These are phyloP conservation scores for Gaeumannomyces sp. DNA, from an alignment of 2,329 filamentous ascomycete genomes.

Conservation along the genomic window DNA sequence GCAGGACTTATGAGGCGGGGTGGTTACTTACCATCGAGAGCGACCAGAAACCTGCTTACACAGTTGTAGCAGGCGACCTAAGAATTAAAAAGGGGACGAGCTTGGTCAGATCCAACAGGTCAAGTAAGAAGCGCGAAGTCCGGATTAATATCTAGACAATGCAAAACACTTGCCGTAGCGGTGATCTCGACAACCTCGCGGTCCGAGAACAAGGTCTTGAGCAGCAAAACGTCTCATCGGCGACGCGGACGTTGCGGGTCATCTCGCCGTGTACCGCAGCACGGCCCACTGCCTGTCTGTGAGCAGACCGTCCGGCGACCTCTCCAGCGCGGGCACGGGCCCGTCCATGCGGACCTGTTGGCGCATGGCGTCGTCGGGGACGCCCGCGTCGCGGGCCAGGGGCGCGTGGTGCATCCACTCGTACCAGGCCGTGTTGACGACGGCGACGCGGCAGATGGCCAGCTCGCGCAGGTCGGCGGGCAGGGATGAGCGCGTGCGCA, in stretches of 20 bases:
- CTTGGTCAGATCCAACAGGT: background rate
- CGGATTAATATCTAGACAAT: background rate
- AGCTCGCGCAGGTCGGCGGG: slow-evolving; percentile 61
- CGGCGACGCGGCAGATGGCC: slow-evolving; percentile 74
- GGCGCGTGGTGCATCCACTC: slow-evolving; percentile 79
- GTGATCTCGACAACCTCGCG: slow-evolving; percentile 76
- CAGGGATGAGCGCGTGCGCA: slow-evolving; percentile 48
- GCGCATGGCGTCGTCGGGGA: slow-evolving; percentile 44
- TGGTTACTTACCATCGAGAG: slow-evolving; percentile 59
- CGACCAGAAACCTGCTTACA: slow-evolving; percentile 77
- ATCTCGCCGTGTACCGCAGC: slow-evolving; percentile 71
- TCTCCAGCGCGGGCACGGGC: slow-evolving; percentile 21
- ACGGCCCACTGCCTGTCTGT: slow-evolving; percentile 61
- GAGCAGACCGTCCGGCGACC: slow-evolving; percentile 30
- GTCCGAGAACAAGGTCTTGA: slow-evolving; percentile 59
- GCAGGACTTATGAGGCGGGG: background rate
- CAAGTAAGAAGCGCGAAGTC: background rate
- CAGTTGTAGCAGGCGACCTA: slow-evolving; percentile 73
- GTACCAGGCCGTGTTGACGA: slow-evolving; percentile 76
- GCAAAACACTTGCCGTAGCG: slow-evolving; percentile 49
- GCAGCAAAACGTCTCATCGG: slow-evolving; percentile 58
- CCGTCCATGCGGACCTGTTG: slow-evolving; percentile 29
- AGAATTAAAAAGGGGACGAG: background rate
- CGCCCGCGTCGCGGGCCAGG: slow-evolving; percentile 52
- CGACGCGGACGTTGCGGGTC: slow-evolving; percentile 66